Evolutionary conservation across 345 rosid species (phyloP), one percentile per base, ranked within the genome.

Genomic region (Rubroshorea leprosula): DNA sequence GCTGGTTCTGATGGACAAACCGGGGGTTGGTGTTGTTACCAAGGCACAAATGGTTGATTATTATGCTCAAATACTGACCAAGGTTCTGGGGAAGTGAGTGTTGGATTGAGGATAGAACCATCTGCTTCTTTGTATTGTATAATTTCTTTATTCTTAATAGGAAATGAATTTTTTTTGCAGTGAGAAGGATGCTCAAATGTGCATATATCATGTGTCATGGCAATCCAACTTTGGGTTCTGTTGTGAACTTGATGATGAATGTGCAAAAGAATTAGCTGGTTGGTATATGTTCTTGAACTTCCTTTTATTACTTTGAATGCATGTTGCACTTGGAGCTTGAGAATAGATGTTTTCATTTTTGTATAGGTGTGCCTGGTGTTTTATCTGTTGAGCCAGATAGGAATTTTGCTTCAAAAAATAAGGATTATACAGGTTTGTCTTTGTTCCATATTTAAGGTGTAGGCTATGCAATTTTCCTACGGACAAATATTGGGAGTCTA

Each of bases 21-120:
- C 96, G 4, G 86, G 87, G 14, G 76, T 84, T 52, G 85, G 80
- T 24, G 82, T 85, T 61, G 86, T 84, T 55, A 86, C 99, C 19
- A 89, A 89, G 71, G 95, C 96, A 1, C 96, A 93, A 60, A 89
- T 93, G 97, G 94, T 93, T 72, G 97, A 89, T 72, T 75, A 79
- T 49, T 86, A 83, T 70, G 74, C 79, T 60, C 84, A 73, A 60
- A 62, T 93, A 73, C 63, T 93, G 13, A 74, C 83, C 71, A 84
- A 82, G 70, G 89, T 86, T 70, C 57, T 93, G 65, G 81, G 87
- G 57, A 84, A 80, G 96, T 89, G 67, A 76, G 96, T 73, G 10
- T 48, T 49, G 46, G 1, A 23, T 63, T 46, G n/a, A 48, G 14
- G 39, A 55, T 27, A 22, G 44, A 60, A 38, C 18, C 12, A 2